Base-by-base conservation (phyloP, 208 protist genomes). In the Acanthamoeba polyphaga region DNA sequence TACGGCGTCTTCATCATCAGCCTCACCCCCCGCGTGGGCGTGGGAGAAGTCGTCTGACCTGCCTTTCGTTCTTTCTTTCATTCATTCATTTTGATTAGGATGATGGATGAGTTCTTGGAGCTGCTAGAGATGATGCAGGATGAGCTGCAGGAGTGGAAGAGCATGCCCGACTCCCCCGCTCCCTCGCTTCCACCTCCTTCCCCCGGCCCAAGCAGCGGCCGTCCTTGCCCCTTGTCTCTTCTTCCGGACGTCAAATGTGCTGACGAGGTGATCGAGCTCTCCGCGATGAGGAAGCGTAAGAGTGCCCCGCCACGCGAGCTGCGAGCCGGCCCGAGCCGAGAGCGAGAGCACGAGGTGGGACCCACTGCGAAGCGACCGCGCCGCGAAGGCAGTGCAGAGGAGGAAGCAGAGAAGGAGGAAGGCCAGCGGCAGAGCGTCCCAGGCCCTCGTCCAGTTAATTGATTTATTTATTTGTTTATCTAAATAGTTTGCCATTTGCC, bases 51-150 rank as follows among this genome's bases (percentile, higher is more conserved):
- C n/a, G 51, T 17, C 51, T 55, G 12, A 55, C 22, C 38, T 19
- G n/a, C n/a, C 22, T 12, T 9, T 27, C 38, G 66, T 27, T 76
- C 1, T 76, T 1, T 8, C n/a, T n/a, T n/a, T n/a, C n/a, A n/a
- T n/a, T n/a, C n/a, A n/a, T n/a, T n/a, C n/a, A n/a, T 34, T 10
- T 8, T 74, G n/a, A 9, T 19, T 38, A 82, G 74, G 24, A 55
- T 82, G 74, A 82, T 82, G 74, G 74, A 82, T 17, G 74, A 82
- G 74, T 82, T 82, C 43, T 27, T 82, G 43, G 74, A 82, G 13
- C 80, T 88, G 5, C 15, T 88, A 0, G 80, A 64, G 22, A 43
- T 64, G 80, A 64, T 88, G 49, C 74, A 82, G 19, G 74, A 82
- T 8, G 74, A 51, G 17, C 22, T 82, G 43, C 74, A 82, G 6